These are phyloP conservation scores for Claviceps digitariae DNA, from an alignment of 2,329 filamentous ascomycete genomes.

Conservation along the genomic window DNA sequence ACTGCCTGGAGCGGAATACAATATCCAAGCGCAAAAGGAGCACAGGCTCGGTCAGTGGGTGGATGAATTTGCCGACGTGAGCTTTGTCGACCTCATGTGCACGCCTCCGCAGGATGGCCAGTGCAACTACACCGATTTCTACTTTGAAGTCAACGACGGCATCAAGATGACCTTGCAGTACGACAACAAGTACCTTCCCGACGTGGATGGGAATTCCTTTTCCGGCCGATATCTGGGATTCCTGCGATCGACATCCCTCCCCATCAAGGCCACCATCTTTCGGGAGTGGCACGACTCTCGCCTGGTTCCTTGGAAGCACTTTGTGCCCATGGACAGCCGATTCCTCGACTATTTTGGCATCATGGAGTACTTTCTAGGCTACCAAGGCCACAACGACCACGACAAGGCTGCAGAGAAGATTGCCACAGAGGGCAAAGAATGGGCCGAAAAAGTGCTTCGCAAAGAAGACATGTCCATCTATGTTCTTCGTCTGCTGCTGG, in stretches of 20 bases:
- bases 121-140: conserved; percentile 35
- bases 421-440: conserved; percentile 49
- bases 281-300: conserved; percentile 70
- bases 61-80: conserved; percentile 32
- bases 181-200: conserved; percentile 54
- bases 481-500: conserved; percentile 47
- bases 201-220: conserved; percentile 65
- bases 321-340: conserved; percentile 64
- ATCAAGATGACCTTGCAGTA: conserved; percentile 40
- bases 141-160: conserved; percentile 27
- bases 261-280: conserved; percentile 67
- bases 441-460: conserved; percentile 55
- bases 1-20: conserved; percentile 34
- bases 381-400: conserved; percentile 29
- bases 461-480: conserved; percentile 66
- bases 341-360: conserved; percentile 61
- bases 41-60: conserved; percentile 37
- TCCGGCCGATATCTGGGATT: conserved; percentile 58
- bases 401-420: conserved; percentile 51
- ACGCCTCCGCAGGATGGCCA: conserved; percentile 18
- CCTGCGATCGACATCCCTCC: conserved; percentile 53
- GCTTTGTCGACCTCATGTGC: conserved; percentile 43
- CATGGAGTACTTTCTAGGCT: conserved; percentile 61
- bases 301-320: conserved; percentile 66
- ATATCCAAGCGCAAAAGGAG: conserved; percentile 30